Base-by-base conservation (phyloP, 2,329 filamentous ascomycete species). In the Canariomyces notabilis region DNA sequence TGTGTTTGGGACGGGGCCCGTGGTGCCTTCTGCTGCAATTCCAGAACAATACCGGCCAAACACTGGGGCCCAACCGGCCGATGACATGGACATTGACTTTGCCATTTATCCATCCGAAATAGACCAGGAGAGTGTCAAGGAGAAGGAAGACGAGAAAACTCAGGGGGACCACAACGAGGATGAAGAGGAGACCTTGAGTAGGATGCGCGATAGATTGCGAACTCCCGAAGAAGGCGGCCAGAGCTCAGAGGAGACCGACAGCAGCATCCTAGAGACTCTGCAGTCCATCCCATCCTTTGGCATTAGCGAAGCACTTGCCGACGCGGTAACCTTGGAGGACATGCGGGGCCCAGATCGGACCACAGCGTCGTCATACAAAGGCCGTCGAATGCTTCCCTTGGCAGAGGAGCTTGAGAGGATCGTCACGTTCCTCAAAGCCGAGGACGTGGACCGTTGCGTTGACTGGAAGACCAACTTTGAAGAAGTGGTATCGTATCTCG, bases 351-450 rank as follows among this genome's bases (percentile, higher is more conserved):
- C 38, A 8, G 55, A 57, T 44, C 58, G 51, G 50, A 46, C 37
- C 4, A 18, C 22, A 2, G 44, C 48, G 21, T 59, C 53, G 2
- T 35, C 22, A 40, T 60, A 58, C 37, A 41, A 36, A 20, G 54
- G 44, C 5, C 42, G 11, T 1, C 51, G 48, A 1, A 65, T 67
- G 44, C 66, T 65, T 19, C 60, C 62, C 1, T 44, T 66, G 6
- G 59, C 58, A 23, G 46, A 56, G 21, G 62, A 64, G 2, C 59
- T 71, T 22, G 23, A 57, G 32, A 59, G 64, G 31, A 47, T 60
- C n/a, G 51, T 58, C 32, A 70, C 69, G 51, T 80, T 75, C 50
- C 68, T 80, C 18, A 57, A 67, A 3, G 72, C 76, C 22, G 68
- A 74, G 50, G 73, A 79, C 51, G 55, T 61, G 5, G 66, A 71